Conservation (phyloP, 2,329 filamentous ascomycete genomes). For the Pestalotiopsis sp. region DNA sequence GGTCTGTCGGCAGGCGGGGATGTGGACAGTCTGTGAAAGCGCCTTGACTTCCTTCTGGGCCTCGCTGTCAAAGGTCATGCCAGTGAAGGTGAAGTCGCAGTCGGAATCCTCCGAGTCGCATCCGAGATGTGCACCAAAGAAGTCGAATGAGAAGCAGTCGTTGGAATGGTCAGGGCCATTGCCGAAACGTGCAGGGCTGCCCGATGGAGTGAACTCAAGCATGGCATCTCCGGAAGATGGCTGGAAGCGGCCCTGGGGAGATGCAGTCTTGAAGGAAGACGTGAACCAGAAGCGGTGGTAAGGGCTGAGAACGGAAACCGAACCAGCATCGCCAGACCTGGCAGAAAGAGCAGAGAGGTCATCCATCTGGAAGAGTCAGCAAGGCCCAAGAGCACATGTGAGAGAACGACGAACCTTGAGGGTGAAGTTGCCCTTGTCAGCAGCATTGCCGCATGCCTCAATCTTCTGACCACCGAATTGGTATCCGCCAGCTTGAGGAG, state of each 20-base stretch:
- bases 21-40: constrained; percentile 19
- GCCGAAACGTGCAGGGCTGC: constrained; percentile 20
- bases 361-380: constrained; percentile 26
- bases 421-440: constrained; percentile 28
- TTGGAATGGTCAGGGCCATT: constrained; percentile 25
- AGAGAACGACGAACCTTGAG: constrained; percentile 27
- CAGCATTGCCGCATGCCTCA: constrained; percentile 24
- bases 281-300: constrained; percentile 35
- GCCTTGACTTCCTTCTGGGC: constrained; percentile 18
- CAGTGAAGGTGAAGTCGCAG: constrained; percentile 32
- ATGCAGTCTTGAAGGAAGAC: constrained; percentile 24
- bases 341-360: constrained; percentile 24
- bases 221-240: constrained; percentile 32
- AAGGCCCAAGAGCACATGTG: neutral
- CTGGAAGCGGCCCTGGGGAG: constrained; percentile 21
- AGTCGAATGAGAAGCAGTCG: constrained; percentile 30
- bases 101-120: constrained; percentile 27
- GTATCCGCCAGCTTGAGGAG: constrained; percentile 6
- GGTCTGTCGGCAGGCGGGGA: constrained; percentile 25
- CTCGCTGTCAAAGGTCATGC: constrained; percentile 24
- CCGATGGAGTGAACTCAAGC: constrained; percentile 28
- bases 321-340: constrained; percentile 17
- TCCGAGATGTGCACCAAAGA: constrained; percentile 27
- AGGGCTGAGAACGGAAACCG: constrained; percentile 28
- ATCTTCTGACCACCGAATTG: neutral